Evolutionary conservation across 139 green algal genomes (phyloP).

Genomic region (Picochlorum costavermella): DNA sequence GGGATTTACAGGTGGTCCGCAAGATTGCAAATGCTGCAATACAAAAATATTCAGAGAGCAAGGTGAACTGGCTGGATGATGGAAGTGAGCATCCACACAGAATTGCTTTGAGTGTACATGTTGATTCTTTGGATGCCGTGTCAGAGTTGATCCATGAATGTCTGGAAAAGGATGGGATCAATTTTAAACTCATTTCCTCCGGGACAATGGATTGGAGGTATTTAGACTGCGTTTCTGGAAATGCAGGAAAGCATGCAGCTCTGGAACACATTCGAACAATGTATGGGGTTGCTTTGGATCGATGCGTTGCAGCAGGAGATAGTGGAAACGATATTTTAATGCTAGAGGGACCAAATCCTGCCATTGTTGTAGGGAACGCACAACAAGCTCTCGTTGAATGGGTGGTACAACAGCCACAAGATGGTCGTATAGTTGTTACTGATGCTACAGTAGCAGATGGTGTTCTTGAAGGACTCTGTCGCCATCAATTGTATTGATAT

Average conservation of each 20-base stretch:
- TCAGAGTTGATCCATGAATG: constrained; percentile 21
- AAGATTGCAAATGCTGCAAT: background rate
- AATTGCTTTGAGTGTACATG: constrained; percentile 58
- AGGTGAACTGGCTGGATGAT: constrained; percentile 60
- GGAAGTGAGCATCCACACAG: constrained; percentile 82
- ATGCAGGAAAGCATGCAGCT: constrained; percentile 73
- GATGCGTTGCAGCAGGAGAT: constrained; percentile 82
- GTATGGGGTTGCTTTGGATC: constrained; percentile 44
- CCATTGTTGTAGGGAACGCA: constrained; percentile 76
- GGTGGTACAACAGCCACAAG: constrained; percentile 53
- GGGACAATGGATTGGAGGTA: constrained; percentile 75
- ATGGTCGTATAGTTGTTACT: constrained; percentile 43
- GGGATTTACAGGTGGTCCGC: constrained; percentile 45
- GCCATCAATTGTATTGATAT: constrained; percentile 58
- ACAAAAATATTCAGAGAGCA: constrained; percentile 1
- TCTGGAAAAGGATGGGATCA: constrained; percentile 12
- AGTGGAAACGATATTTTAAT: constrained; percentile 90
- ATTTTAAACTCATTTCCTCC: constrained; percentile 67
- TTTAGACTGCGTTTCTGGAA: constrained; percentile 65
- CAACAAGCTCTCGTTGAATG: constrained; percentile 64
- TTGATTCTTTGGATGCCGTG: constrained; percentile 29
- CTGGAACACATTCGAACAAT: constrained; percentile 66
- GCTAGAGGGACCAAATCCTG: constrained; percentile 51
- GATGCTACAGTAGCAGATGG: constrained; percentile 50
- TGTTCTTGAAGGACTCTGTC: constrained; percentile 61